Conservation (phyloP, 768 basidiomycete species). For the Daedalea quercina region DNA sequence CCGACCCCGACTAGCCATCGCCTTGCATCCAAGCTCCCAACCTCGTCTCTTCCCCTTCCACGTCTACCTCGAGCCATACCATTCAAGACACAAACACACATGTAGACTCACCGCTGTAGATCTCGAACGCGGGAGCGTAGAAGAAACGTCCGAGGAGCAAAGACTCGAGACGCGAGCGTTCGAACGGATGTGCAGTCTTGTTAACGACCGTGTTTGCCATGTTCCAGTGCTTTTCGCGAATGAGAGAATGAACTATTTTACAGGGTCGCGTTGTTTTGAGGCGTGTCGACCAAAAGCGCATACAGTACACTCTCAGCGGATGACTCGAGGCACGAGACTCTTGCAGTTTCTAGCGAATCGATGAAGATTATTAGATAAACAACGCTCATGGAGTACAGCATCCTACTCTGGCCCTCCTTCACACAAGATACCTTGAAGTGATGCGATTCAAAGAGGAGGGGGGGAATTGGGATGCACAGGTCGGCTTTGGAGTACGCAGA, state of each 20-base stretch:
- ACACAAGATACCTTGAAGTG: too few species aligned
- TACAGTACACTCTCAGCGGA: neutral
- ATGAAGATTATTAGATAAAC: too few species aligned
- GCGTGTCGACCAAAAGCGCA: neutral
- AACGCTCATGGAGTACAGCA: too few species aligned
- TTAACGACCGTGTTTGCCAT: slow-evolving; percentile 40
- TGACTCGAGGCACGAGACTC: neutral
- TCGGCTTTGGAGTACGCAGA: too few species aligned
- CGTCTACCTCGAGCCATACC: neutral
- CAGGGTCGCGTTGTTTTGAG: too few species aligned
- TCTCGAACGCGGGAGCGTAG: slow-evolving; percentile 97
- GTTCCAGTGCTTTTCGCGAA: neutral
- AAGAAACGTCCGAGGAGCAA: slow-evolving; percentile 90
- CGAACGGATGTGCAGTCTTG: slow-evolving; percentile 82
- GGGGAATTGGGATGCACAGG: too few species aligned
- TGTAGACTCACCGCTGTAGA: slow-evolving; percentile 80
- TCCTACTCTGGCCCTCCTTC: too few species aligned
- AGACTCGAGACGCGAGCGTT: slow-evolving; percentile 79
- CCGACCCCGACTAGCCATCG: neutral
- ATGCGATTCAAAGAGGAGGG: too few species aligned
- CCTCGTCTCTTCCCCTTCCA: neutral
- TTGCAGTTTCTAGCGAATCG: neutral
- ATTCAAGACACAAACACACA: neutral
- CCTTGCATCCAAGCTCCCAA: too few species aligned
- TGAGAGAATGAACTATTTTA: too few species aligned